Conservation (phyloP, 2,329 filamentous ascomycete genomes). For the Xylaria polymorpha region DNA sequence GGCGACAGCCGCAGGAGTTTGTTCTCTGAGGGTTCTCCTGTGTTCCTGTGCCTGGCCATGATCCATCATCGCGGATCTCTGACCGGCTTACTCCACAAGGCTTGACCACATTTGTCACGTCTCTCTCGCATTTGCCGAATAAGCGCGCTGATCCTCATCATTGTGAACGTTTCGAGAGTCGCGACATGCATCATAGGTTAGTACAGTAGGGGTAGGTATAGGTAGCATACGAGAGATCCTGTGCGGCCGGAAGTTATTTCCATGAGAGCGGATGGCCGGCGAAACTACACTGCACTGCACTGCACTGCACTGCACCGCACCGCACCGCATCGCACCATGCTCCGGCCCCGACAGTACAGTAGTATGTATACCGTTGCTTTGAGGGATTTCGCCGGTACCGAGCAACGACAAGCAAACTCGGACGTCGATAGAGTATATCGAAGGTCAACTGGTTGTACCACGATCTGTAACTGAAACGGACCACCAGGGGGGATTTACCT, state of each 20-base stretch:
- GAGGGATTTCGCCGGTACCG: neutral
- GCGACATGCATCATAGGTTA: neutral
- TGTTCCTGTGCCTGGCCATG: constrained; percentile 14
- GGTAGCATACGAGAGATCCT: too few relatives aligned
- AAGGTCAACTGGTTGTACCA: neutral
- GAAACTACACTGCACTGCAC: neutral
- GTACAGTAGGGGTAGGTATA: too few relatives aligned
- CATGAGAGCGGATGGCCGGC: neutral
- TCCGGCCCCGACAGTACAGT: neutral
- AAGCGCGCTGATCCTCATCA: constrained; percentile 35
- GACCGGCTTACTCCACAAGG: constrained; percentile 9
- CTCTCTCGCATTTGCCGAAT: constrained; percentile 27
- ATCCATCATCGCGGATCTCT: constrained; percentile 8
- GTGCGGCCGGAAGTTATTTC: neutral
- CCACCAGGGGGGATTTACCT: constrained; percentile 20
- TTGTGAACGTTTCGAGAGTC: constrained; percentile 21
- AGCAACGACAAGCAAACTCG: neutral
- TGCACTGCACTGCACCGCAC: too few relatives aligned
- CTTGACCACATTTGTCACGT: constrained; percentile 32
- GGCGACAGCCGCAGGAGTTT: constrained; percentile 13
- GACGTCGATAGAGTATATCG: neutral
- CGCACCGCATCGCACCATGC: neutral
- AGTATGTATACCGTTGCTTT: too few relatives aligned
- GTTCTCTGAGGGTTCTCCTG: neutral
- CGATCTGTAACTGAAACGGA: constrained; percentile 14